Percentiles rank a stretch among this genome's conserved stretches.
phyloP scores from a whole-genome alignment of 192 early-diverging fungal species.

The Allomyces macrogynus region DNA sequence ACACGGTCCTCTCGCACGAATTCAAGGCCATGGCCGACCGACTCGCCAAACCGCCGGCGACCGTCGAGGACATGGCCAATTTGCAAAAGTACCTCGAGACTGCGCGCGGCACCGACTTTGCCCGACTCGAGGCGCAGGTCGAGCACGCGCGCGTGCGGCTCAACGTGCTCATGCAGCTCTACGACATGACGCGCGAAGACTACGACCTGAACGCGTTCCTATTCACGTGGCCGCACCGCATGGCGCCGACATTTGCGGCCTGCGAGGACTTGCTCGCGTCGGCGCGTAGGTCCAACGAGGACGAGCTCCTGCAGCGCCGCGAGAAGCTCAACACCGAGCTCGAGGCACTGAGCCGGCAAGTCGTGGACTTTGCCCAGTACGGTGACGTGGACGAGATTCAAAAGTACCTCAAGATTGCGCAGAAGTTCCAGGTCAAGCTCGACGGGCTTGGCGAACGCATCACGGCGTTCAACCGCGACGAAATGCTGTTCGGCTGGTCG shows the following conservation, averaged over 20 bases:
- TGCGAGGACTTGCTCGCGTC: constrained; percentile 20
- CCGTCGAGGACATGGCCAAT: constrained; percentile 36
- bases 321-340: constrained; percentile 28
- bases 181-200: constrained; percentile 30
- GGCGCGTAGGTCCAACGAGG: constrained; percentile 25
- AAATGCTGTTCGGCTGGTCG: constrained; percentile 31
- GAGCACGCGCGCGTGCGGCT: constrained; percentile 37
- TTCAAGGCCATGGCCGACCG: constrained; percentile 27
- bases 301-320: constrained; percentile 28
- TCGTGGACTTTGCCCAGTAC: constrained; percentile 34
- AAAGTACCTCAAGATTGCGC: constrained; percentile 36
- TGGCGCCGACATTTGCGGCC: constrained; percentile 25
- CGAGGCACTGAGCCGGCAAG: constrained; percentile 34
- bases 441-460: constrained; percentile 29
- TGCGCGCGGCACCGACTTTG: constrained; percentile 16
- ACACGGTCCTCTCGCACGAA: constrained; percentile 8
- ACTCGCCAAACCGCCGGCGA: constrained; percentile 20
- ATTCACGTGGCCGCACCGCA: constrained; percentile 34
- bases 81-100: constrained; percentile 35
- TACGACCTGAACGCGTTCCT: constrained; percentile 32
- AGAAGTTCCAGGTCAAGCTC: constrained; percentile 29
- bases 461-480: constrained; percentile 27
- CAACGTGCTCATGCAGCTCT: constrained; percentile 37
- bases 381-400: constrained; percentile 35
- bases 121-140: constrained; percentile 25